Conservation (phyloP, 495 filamentous ascomycete genomes). For the Hypoxylon perforatum region DNA sequence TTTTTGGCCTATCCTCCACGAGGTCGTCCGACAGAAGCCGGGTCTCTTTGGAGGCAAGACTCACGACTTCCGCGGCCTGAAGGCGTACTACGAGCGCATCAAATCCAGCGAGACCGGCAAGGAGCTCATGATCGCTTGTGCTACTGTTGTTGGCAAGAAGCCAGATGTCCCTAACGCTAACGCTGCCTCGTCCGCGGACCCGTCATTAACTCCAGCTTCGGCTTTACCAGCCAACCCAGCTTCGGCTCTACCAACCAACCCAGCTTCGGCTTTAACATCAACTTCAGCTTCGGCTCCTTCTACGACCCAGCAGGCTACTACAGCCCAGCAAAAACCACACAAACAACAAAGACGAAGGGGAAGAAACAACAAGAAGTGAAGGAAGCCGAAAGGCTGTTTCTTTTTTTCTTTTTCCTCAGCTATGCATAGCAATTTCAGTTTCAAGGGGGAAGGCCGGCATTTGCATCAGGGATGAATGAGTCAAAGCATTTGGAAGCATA, state of each 20-base stretch:
- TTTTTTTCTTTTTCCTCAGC: too few relatives aligned
- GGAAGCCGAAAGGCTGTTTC: too few relatives aligned
- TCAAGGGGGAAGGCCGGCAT: too few relatives aligned
- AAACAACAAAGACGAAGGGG: background rate
- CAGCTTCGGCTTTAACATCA: background rate
- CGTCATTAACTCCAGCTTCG: background rate
- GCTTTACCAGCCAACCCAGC: background rate
- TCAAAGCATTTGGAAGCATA: too few relatives aligned
- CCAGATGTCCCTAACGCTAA: background rate
- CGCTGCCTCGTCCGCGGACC: background rate
- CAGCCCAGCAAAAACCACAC: too few relatives aligned
- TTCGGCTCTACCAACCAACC: too few relatives aligned
- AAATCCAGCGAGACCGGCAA: conserved; percentile 61
- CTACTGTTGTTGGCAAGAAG: conserved; percentile 9
- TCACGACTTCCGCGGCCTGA: conserved; percentile 57
- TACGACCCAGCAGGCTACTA: too few relatives aligned
- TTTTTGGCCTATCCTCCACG: conserved; percentile 75
- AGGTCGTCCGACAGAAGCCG: conserved; percentile 55
- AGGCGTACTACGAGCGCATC: conserved; percentile 65
- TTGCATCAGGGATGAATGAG: too few relatives aligned
- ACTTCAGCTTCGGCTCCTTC: too few relatives aligned
- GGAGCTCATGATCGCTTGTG: conserved; percentile 47
- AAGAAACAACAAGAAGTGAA: background rate
- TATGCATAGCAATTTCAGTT: too few relatives aligned
- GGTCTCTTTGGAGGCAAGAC: conserved; percentile 34